A percentile compares a stretch with the other conserved stretches of the same genome.
Evolutionary conservation across 495 filamentous ascomycete genomes (phyloP).

Genomic region (Penicillium silybi): DNA sequence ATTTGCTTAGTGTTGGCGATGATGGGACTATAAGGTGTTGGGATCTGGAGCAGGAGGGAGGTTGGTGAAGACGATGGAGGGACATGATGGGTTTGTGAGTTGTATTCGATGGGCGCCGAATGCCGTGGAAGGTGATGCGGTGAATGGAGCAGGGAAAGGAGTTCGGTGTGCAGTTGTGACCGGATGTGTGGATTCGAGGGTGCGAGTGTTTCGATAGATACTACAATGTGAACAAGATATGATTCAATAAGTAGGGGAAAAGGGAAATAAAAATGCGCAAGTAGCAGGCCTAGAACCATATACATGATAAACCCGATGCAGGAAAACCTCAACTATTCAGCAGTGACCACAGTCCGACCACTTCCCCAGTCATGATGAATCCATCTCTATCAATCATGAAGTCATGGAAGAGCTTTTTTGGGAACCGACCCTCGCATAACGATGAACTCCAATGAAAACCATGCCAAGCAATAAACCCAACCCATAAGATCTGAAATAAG

Average conservation of each 20-base stretch:
- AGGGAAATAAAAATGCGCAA: not conserved
- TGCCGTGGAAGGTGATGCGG: constrained; percentile 40
- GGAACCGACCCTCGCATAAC: constrained; percentile 8
- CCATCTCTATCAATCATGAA: constrained; percentile 19
- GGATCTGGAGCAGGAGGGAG: constrained; percentile 87
- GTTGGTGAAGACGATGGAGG: constrained; percentile 74
- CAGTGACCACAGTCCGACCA: constrained; percentile 3
- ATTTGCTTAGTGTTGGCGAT: constrained; percentile 74
- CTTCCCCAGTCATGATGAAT: constrained; percentile 7
- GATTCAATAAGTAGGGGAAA: too few species aligned
- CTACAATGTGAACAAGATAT: not conserved
- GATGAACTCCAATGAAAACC: constrained; percentile 18
- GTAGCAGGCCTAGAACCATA: constrained; percentile 1
- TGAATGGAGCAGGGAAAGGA: not conserved
- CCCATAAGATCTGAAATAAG: constrained; percentile 3
- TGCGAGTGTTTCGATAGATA: not conserved
- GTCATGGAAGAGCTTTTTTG: constrained; percentile 27
- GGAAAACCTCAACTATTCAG: constrained; percentile 6
- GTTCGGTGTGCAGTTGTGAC: constrained; percentile 1
- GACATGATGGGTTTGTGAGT: constrained; percentile 77
- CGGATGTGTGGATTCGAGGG: not conserved
- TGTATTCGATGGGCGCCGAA: constrained; percentile 84
- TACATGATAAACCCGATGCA: constrained; percentile 7
- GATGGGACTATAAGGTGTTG: constrained; percentile 90
- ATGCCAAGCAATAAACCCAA: constrained; percentile 17